Evolutionary conservation across 2,329 filamentous ascomycete genomes (phyloP).

Genomic region (Ascochyta pisi): DNA sequence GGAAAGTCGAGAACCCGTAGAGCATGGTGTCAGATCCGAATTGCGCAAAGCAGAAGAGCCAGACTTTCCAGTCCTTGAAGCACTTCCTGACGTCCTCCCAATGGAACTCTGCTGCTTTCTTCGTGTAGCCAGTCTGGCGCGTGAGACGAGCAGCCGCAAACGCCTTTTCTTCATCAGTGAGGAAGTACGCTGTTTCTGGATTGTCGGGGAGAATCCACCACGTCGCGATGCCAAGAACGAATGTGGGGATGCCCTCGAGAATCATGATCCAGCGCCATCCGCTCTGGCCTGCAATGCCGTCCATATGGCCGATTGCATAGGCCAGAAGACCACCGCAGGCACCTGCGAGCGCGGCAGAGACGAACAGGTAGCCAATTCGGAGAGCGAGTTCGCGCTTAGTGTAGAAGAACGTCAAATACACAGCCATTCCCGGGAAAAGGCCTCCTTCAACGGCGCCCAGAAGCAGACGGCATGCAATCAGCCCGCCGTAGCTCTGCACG

Average conservation of each 20-base stretch:
- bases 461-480: constrained; percentile 73
- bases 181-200: constrained; percentile 68
- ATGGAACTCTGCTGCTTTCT: constrained; percentile 61
- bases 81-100: constrained; percentile 70
- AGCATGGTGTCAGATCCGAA: constrained; percentile 79
- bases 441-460: constrained; percentile 74
- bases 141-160: constrained; percentile 61
- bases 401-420: constrained; percentile 80
- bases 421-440: constrained; percentile 71
- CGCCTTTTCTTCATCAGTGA: constrained; percentile 65
- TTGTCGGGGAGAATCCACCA: constrained; percentile 69
- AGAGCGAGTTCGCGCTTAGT: constrained; percentile 75
- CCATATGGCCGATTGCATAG: constrained; percentile 76
- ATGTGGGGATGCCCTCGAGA: constrained; percentile 62
- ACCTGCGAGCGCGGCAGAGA: constrained; percentile 73
- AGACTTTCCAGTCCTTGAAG: constrained; percentile 78
- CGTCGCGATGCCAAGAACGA: constrained; percentile 63
- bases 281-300: constrained; percentile 66
- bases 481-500: constrained; percentile 67
- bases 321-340: constrained; percentile 76
- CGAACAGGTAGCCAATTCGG: constrained; percentile 76
- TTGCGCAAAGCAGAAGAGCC: constrained; percentile 71
- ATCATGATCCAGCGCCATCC: constrained; percentile 79
- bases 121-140: constrained; percentile 57
- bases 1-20: constrained; percentile 78